Evolutionary conservation across 441 rosid genomes (phyloP).

Genomic region (Manihot esculenta): DNA sequence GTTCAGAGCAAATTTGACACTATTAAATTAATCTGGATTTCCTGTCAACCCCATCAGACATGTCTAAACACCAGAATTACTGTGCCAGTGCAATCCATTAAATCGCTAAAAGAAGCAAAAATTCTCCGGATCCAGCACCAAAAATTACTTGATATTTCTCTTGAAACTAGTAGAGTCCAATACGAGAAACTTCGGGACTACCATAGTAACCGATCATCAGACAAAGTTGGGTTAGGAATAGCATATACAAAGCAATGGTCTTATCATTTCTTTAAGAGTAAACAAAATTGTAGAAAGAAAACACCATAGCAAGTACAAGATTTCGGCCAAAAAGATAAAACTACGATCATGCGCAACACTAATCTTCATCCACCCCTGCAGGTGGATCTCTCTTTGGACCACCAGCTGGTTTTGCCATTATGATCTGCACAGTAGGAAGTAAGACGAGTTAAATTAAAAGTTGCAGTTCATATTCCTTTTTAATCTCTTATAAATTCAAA

Average conservation of each 20-base stretch:
- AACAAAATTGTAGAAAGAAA: slow-evolving; percentile 26
- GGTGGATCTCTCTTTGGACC: slow-evolving; percentile 90
- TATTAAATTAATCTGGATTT: too few relatives aligned
- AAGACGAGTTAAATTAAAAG: background rate
- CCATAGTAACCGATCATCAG: background rate
- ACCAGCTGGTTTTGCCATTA: slow-evolving; percentile 99
- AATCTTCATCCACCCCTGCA: slow-evolving; percentile 88
- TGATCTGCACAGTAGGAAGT: slow-evolving; percentile 57
- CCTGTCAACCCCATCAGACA: too few relatives aligned
- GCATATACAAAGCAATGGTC: slow-evolving; percentile 21
- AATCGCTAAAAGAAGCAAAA: background rate
- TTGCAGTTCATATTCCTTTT: background rate
- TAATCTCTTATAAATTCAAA: background rate
- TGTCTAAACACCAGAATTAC: background rate
- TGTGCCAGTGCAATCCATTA: background rate
- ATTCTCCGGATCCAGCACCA: background rate
- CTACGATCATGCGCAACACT: slow-evolving; percentile 23
- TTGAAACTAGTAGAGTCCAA: slow-evolving; percentile 6
- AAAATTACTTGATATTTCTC: background rate
- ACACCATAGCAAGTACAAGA: slow-evolving; percentile 17
- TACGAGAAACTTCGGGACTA: slow-evolving; percentile 13
- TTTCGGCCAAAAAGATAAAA: slow-evolving; percentile 7
- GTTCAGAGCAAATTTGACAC: too few relatives aligned
- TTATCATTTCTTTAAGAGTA: background rate
- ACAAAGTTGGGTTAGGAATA: background rate